These are phyloP conservation scores for Lactarius deliciosus DNA, from an alignment of 768 basidiomycete genomes.

Conservation along the genomic window DNA sequence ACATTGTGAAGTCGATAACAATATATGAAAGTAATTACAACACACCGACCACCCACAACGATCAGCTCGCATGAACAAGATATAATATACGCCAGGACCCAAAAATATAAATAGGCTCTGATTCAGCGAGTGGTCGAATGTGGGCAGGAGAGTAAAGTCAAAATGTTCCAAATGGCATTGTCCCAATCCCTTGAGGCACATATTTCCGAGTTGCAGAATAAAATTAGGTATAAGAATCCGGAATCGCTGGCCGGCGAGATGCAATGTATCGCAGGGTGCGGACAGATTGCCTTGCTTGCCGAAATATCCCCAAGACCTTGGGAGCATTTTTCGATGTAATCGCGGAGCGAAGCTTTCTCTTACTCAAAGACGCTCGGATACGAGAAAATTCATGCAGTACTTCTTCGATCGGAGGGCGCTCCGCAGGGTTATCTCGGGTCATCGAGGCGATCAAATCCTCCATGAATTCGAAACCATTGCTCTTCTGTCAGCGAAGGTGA, in stretches of 20 bases:
- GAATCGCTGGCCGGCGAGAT: background rate
- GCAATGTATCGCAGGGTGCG: slow-evolving; percentile 3
- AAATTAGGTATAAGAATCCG: background rate
- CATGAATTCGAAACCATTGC: slow-evolving; percentile 33
- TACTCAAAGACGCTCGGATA: slow-evolving; percentile 11
- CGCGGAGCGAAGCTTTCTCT: slow-evolving; percentile 15
- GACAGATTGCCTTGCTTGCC: slow-evolving; percentile 4
- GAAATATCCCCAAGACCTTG: background rate
- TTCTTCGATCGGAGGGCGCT: slow-evolving; percentile 32
- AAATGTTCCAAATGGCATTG: background rate
- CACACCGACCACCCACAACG: no score
- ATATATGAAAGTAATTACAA: no score
- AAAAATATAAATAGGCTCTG: background rate
- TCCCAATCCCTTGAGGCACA: background rate
- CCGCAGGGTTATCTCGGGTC: slow-evolving; percentile 32
- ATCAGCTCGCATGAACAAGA: no score
- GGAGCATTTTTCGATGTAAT: slow-evolving; percentile 9
- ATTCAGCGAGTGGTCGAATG: background rate
- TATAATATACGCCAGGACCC: background rate
- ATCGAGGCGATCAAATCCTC: slow-evolving; percentile 32
- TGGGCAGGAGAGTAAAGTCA: background rate
- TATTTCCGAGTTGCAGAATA: background rate
- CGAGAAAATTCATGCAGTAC: slow-evolving; percentile 12
- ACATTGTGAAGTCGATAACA: no score
- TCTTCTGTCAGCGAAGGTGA: slow-evolving; percentile 26